Percentiles rank a stretch among this genome's conserved stretches.
Evolutionary conservation across 2,329 filamentous ascomycete genomes (phyloP).

Genomic region (Trichoderma citrinoviride): DNA sequence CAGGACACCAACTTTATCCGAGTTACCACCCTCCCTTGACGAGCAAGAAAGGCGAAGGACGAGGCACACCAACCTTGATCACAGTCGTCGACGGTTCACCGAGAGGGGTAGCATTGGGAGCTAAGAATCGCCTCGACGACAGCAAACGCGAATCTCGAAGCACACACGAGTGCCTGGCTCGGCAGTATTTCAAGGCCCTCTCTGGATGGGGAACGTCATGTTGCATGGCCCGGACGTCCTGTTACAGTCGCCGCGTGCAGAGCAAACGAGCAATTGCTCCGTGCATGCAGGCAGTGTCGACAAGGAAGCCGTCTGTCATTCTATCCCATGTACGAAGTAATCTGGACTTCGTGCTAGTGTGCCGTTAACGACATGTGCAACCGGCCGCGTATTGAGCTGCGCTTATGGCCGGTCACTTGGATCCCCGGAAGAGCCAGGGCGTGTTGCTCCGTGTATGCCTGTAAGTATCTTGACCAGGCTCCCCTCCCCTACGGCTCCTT

Average conservation of each 20-base stretch:
- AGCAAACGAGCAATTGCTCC: slow-evolving; percentile 15
- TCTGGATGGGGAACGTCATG: neutral
- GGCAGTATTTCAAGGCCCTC: slow-evolving; percentile 9
- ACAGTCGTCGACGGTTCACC: slow-evolving; percentile 4
- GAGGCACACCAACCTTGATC: slow-evolving; percentile 17
- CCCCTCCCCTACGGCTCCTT: neutral
- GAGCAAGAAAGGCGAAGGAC: neutral
- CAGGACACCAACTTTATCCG: slow-evolving; percentile 19
- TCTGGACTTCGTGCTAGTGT: slow-evolving; percentile 1
- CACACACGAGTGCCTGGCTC: slow-evolving; percentile 5
- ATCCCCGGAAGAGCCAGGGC: neutral
- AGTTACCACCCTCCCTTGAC: neutral
- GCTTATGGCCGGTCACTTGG: slow-evolving; percentile 9
- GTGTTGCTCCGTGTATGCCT: slow-evolving; percentile 1
- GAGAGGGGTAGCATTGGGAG: slow-evolving; percentile 14
- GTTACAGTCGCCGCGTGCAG: neutral
- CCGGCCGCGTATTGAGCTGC: slow-evolving; percentile 12
- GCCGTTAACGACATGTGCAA: neutral
- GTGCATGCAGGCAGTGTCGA: neutral
- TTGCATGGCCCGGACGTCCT: neutral
- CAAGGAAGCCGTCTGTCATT: neutral
- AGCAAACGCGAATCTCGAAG: slow-evolving; percentile 6
- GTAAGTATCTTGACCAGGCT: neutral
- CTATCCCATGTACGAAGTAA: neutral
- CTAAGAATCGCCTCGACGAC: slow-evolving; percentile 14